Evolutionary conservation across 1,139 yeast genomes (phyloP), one percentile per base, ranked within the genome.

Genomic region (Yamadazyma spencermartinsiae): DNA sequence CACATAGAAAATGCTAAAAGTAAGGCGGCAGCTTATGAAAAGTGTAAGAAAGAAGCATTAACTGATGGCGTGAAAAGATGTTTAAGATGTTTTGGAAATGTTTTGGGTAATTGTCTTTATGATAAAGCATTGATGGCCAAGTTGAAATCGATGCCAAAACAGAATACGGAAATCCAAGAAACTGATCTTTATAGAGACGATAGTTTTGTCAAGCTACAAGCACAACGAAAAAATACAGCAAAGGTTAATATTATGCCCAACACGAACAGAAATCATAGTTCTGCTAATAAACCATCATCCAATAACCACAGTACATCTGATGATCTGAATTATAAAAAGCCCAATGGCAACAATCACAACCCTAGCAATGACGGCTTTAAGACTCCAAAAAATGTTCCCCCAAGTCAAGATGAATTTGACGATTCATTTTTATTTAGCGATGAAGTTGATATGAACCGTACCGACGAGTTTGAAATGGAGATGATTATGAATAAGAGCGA

Each of bases 31-130:
- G 94, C 92, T 0, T 84, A 84, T 55, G 95, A 85, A 52, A 83
- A 85, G 50, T 84, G 90, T 43, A 82, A 82, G 55, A 86, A 86
- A 50, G 90, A 86, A 48, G 92, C 94, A 0, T 78, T 81, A 36
- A 86, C 95, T 0, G 95, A 86, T 61, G 95, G 86, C 0, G 60
- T 85, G 50, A 86, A 86, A 55, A 64, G 95, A 44, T 84, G 90
- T 24, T 67, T 86, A 44, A 70, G 94, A 52, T 82, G 86, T 44
- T 86, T 83, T 58, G 95, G 95, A 31, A 84, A 84, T 55, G 86
- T 86, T 0, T 61, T 85, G 54, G 94, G 94, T 1, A 85, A 85
- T 53, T 85, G 94, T 58, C 71, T 85, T 14, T 85, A 85, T 52
- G 94, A 85, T 55, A 80, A 81, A 52, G 78, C 77, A 34, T 81